A percentile compares a stretch with the other conserved stretches of the same genome.
phyloP scores from a whole-genome alignment of 192 early-diverging fungal species.

The Coemansia furcata region DNA sequence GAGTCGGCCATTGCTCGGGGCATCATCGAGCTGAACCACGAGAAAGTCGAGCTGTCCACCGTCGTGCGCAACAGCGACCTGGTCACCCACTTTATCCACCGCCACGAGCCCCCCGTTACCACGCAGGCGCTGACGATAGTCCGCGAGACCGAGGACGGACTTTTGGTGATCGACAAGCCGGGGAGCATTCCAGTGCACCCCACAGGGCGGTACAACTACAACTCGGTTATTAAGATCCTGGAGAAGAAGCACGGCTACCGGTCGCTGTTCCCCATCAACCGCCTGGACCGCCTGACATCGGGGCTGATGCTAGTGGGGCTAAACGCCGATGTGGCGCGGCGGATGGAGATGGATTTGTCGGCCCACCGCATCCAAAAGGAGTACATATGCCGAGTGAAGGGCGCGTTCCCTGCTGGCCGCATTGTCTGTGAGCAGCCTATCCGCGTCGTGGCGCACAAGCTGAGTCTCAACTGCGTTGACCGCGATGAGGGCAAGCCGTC shows the following conservation, averaged over 20 bases:
- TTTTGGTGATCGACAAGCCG: conserved; percentile 90
- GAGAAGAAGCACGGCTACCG: conserved; percentile 59
- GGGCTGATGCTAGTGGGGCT: conserved; percentile 82
- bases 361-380: conserved; percentile 75
- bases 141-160: conserved; percentile 55
- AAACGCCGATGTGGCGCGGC: conserved; percentile 57
- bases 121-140: conserved; percentile 65
- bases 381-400: conserved; percentile 85
- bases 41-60: conserved; percentile 57
- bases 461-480: conserved; percentile 85
- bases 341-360: conserved; percentile 65
- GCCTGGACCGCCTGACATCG: conserved; percentile 92
- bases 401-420: conserved; percentile 72
- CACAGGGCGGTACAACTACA: conserved; percentile 85
- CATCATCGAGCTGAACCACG: conserved; percentile 76
- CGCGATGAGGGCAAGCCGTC: conserved; percentile 75
- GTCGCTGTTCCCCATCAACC: conserved; percentile 71
- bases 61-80: conserved; percentile 76
- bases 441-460: conserved; percentile 77
- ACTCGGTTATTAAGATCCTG: conserved; percentile 72
- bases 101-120: conserved; percentile 93
- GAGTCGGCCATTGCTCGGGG: conserved; percentile 75
- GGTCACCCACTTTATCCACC: conserved; percentile 80
- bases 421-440: conserved; percentile 79
- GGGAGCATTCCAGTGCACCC: conserved; percentile 81